phyloP scores from a whole-genome alignment of 352 stramenopile genomes.

The Blastocystis sp. region DNA sequence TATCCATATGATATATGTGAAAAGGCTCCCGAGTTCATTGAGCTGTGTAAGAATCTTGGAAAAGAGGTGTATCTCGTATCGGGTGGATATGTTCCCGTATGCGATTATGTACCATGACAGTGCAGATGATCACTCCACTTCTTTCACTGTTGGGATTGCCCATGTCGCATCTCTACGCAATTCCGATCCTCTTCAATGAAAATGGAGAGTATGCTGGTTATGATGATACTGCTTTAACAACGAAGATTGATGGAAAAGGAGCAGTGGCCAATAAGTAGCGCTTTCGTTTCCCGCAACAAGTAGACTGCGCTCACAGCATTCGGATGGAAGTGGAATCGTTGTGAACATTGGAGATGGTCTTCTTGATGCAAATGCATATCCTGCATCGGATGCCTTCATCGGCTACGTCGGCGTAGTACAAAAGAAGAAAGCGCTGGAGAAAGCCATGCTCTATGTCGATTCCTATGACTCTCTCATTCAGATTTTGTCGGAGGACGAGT shows the following conservation, averaged over 20 bases:
- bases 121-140: slow-evolving; percentile 11
- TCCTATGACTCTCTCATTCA: not conserved
- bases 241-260: slow-evolving; percentile 16
- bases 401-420: not conserved
- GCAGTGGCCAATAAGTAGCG: not conserved
- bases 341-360: slow-evolving; percentile 47
- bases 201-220: not conserved
- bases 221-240: not conserved
- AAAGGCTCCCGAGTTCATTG: slow-evolving; percentile 9
- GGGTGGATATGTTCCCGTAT: slow-evolving; percentile 18
- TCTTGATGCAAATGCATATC: slow-evolving; percentile 41
- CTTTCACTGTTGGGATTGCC: not conserved
- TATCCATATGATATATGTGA: slow-evolving; percentile 17
- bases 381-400: slow-evolving; percentile 31
- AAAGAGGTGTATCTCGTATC: slow-evolving; percentile 33
- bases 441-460: slow-evolving; percentile 14
- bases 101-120: not conserved
- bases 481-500: not conserved
- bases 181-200: slow-evolving; percentile 7
- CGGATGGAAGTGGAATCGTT: not conserved
- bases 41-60: not conserved
- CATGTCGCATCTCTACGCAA: slow-evolving; percentile 10
- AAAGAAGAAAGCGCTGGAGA: slow-evolving; percentile 4
- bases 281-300: not conserved
- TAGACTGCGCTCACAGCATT: not conserved